Percentiles rank a stretch among this genome's conserved stretches.
phyloP scores from a whole-genome alignment of 2,329 filamentous ascomycete genomes.

The Cyphellophora europaea region DNA sequence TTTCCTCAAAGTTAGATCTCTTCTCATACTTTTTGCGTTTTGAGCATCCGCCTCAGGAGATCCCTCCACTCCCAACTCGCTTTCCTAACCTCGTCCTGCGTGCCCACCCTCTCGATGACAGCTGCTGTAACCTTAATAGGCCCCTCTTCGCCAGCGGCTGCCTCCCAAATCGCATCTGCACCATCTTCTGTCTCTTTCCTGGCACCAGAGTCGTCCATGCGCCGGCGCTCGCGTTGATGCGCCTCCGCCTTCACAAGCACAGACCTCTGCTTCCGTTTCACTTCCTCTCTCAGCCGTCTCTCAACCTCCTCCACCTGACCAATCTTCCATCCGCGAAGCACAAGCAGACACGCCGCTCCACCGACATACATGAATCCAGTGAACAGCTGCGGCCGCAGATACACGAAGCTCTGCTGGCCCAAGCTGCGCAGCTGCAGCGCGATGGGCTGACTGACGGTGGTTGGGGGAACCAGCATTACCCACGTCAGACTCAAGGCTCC shows the following conservation, averaged over 20 bases:
- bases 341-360: constrained; percentile 39
- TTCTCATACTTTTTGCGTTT: constrained; percentile 2
- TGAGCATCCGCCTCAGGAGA: constrained; percentile 4
- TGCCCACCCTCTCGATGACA: background rate
- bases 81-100: constrained; percentile 1
- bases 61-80: constrained; percentile 4
- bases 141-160: background rate
- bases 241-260: background rate
- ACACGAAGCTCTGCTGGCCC: constrained; percentile 21
- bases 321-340: constrained; percentile 32
- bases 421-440: constrained; percentile 46
- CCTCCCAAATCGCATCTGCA: background rate
- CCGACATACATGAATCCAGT: constrained; percentile 52
- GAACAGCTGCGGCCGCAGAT: constrained; percentile 42
- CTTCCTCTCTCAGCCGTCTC: background rate
- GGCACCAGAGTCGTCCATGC: background rate
- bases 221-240: background rate
- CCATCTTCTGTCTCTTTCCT: constrained; percentile 1
- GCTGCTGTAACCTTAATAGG: background rate
- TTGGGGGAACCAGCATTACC: constrained; percentile 47
- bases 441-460: constrained; percentile 44
- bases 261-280: background rate
- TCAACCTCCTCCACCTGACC: constrained; percentile 20
- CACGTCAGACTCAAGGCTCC: constrained; percentile 50
- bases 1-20: too few relatives aligned